Evolutionary conservation across 2,329 filamentous ascomycete genomes (phyloP).

Genomic region (Alternaria arbusti): DNA sequence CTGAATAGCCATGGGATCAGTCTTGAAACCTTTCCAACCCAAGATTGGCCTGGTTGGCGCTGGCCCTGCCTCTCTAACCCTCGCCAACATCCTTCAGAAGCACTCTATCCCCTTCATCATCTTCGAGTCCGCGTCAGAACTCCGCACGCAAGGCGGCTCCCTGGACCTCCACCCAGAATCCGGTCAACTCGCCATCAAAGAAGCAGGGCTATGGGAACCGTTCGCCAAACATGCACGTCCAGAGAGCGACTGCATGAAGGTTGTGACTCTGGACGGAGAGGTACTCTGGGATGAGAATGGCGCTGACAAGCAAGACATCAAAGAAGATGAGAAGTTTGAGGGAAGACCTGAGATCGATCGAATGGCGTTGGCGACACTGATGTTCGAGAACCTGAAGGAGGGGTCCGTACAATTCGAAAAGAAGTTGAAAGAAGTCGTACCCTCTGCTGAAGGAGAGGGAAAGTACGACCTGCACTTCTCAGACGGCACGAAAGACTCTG

Average conservation of each 20-base stretch:
- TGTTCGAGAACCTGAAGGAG: constrained; percentile 54
- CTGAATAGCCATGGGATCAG: background rate
- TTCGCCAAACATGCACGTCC: constrained; percentile 60
- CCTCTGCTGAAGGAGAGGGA: background rate
- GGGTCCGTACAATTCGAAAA: constrained; percentile 43
- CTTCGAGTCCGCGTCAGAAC: constrained; percentile 49
- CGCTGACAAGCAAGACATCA: constrained; percentile 48
- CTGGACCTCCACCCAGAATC: constrained; percentile 62
- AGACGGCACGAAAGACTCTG: constrained; percentile 34
- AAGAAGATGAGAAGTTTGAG: constrained; percentile 34
- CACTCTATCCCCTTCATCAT: constrained; percentile 56
- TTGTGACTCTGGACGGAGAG: constrained; percentile 51
- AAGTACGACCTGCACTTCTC: constrained; percentile 43
- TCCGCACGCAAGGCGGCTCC: constrained; percentile 45
- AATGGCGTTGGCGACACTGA: constrained; percentile 34
- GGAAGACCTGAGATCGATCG: constrained; percentile 60
- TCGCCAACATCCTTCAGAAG: constrained; percentile 61
- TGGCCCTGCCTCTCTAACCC: constrained; percentile 55
- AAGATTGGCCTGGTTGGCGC: constrained; percentile 49
- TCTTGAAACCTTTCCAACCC: background rate
- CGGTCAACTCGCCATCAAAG: constrained; percentile 59
- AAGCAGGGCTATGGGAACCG: constrained; percentile 58
- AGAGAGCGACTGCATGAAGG: constrained; percentile 59
- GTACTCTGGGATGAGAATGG: constrained; percentile 39
- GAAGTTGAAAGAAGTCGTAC: constrained; percentile 48